Evolutionary conservation across 139 green algal species (phyloP).

Genomic region (Trebouxia sp.): DNA sequence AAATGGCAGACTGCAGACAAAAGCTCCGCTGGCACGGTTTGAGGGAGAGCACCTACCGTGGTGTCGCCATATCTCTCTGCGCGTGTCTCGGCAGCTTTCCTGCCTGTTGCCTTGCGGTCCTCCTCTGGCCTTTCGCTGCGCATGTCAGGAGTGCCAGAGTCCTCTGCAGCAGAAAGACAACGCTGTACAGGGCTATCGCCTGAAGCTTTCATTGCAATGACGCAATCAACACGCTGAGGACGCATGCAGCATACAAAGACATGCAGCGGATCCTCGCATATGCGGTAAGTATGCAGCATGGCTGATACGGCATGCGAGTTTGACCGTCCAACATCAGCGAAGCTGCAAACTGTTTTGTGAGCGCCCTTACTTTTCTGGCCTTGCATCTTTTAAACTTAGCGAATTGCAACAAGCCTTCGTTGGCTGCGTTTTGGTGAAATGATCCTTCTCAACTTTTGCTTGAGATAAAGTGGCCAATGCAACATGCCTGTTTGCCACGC

Average conservation of each 20-base stretch:
- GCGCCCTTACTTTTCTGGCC: neutral
- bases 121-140: neutral
- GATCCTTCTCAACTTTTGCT: too few species aligned
- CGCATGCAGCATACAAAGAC: neutral
- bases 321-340: too few species aligned
- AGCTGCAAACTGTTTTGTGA: too few species aligned
- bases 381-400: neutral
- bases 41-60: too few species aligned
- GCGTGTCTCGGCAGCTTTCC: neutral
- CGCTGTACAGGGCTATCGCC: neutral
- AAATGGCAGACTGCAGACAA: too few species aligned
- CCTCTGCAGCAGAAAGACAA: neutral
- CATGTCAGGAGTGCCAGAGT: neutral
- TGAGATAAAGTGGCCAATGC: too few species aligned
- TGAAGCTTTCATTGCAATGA: neutral
- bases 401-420: too few species aligned
- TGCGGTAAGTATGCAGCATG: too few species aligned
- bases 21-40: too few species aligned
- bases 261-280: neutral
- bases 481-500: too few species aligned
- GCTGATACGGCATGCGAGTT: too few species aligned
- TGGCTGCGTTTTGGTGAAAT: too few species aligned
- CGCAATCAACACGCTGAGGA: neutral
- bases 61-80: neutral
- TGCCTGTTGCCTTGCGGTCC: neutral